These are phyloP conservation scores for Heritiera littoralis DNA, from an alignment of 345 rosid species.

Conservation along the genomic window DNA sequence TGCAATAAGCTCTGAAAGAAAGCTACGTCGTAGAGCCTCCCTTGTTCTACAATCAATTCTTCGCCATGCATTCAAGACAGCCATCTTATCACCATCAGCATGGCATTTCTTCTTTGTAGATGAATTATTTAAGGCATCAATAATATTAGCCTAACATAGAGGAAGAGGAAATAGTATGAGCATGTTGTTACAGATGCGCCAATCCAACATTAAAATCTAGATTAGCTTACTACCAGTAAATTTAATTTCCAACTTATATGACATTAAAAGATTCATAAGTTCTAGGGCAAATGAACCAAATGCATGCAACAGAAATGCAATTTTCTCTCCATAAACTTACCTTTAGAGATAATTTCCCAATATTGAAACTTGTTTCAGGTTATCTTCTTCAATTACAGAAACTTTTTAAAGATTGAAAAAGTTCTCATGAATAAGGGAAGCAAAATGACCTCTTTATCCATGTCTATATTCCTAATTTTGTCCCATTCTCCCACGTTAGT, in stretches of 20 bases:
- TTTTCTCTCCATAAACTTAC: not conserved
- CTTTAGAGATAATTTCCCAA: not conserved
- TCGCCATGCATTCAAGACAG: slow-evolving; percentile 79
- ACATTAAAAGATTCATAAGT: not conserved
- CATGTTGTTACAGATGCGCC: not conserved
- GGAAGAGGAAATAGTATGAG: slow-evolving; percentile 17
- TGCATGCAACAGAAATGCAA: not conserved
- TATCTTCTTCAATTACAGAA: slow-evolving; percentile 15
- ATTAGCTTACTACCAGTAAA: not conserved
- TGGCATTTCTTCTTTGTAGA: slow-evolving; percentile 50
- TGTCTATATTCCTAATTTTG: slow-evolving; percentile 87
- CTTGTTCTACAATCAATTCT: slow-evolving; percentile 82
- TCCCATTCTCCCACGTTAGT: slow-evolving; percentile 83
- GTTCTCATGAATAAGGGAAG: slow-evolving; percentile 22
- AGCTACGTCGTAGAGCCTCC: slow-evolving; percentile 88
- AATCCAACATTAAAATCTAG: not conserved
- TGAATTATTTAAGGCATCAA: slow-evolving; percentile 44
- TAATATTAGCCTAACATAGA: slow-evolving; percentile 61
- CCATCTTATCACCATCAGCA: slow-evolving; percentile 64
- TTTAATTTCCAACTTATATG: not conserved
- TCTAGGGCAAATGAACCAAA: not conserved
- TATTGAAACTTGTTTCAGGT: not conserved
- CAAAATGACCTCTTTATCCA: slow-evolving; percentile 86
- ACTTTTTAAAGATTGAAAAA: slow-evolving; percentile 10
- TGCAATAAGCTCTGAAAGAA: slow-evolving; percentile 72